These are phyloP conservation scores for Xylaria castorea DNA, from an alignment of 495 filamentous ascomycete species.

Conservation along the genomic window DNA sequence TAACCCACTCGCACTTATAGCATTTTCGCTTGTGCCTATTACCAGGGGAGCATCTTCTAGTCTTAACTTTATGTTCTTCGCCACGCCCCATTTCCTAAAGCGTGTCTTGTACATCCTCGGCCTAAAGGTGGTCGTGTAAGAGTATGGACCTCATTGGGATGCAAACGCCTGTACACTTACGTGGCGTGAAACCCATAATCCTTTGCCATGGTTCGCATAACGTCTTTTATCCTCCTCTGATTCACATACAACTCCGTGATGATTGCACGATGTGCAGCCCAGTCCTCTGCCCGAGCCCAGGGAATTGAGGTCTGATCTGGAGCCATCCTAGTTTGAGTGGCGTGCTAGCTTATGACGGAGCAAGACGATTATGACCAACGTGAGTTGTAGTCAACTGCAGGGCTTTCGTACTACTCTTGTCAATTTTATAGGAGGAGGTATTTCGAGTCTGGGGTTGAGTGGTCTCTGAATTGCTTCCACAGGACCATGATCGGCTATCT, in stretches of 20 bases:
- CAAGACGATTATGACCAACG: too few relatives aligned
- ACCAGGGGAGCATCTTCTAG: not conserved
- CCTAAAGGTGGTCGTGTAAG: not conserved
- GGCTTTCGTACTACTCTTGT: not conserved
- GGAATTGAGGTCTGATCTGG: not conserved
- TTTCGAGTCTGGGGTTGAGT: not conserved
- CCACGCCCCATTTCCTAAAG: slow-evolving; percentile 15
- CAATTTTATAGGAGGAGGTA: not conserved
- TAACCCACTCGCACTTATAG: not conserved
- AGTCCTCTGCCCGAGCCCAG: slow-evolving; percentile 6
- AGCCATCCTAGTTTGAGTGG: not conserved
- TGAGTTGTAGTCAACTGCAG: not conserved
- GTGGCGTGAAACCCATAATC: slow-evolving; percentile 5
- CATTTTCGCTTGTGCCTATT: not conserved
- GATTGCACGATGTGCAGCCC: not conserved
- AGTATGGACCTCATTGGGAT: not conserved
- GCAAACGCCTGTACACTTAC: not conserved
- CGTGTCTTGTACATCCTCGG: slow-evolving; percentile 13
- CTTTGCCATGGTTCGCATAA: not conserved
- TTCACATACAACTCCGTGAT: slow-evolving; percentile 10
- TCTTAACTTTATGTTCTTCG: not conserved
- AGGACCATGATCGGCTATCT: not conserved
- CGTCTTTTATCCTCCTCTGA: not conserved
- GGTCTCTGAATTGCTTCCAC: not conserved
- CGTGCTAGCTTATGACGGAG: not conserved